Evolutionary conservation across 2,329 filamentous ascomycete species (phyloP).

Genomic region (Penicillium oxalicum): DNA sequence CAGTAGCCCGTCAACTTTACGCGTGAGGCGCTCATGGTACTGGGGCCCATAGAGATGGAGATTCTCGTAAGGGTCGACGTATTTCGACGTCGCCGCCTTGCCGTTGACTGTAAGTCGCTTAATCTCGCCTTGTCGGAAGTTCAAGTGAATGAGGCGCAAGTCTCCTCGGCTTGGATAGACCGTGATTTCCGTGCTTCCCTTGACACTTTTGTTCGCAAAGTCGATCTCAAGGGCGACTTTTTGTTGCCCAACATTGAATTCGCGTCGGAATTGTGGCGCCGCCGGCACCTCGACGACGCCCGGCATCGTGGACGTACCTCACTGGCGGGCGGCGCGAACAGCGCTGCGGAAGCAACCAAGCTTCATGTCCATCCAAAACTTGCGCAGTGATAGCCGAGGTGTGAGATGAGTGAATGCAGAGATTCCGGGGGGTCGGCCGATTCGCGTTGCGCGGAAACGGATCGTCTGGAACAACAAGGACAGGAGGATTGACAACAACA

Average conservation of each 20-base stretch:
- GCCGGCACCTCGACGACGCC: conserved; percentile 34
- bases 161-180: conserved; percentile 60
- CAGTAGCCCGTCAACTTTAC: conserved; percentile 57
- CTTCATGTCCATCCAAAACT: conserved; percentile 34
- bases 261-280: conserved; percentile 27
- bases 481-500: neutral
- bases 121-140: conserved; percentile 58
- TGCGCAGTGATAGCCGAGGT: conserved; percentile 2
- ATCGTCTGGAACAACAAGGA: neutral
- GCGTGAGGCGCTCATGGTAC: conserved; percentile 72
- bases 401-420: neutral
- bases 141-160: conserved; percentile 51
- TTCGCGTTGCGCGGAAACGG: conserved; percentile 5
- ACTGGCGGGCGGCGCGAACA: conserved; percentile 34
- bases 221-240: conserved; percentile 85
- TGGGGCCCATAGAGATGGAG: conserved; percentile 52
- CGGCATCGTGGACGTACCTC: conserved; percentile 35
- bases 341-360: conserved; percentile 32
- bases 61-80: conserved; percentile 43
- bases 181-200: conserved; percentile 74
- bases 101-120: conserved; percentile 46
- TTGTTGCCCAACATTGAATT: conserved; percentile 67
- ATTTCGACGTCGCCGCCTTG: conserved; percentile 35
- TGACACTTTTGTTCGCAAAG: conserved; percentile 67
- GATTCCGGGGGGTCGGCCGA: neutral